Evolutionary conservation across 139 green algal genomes (phyloP).

Genomic region (Microglena sp.): DNA sequence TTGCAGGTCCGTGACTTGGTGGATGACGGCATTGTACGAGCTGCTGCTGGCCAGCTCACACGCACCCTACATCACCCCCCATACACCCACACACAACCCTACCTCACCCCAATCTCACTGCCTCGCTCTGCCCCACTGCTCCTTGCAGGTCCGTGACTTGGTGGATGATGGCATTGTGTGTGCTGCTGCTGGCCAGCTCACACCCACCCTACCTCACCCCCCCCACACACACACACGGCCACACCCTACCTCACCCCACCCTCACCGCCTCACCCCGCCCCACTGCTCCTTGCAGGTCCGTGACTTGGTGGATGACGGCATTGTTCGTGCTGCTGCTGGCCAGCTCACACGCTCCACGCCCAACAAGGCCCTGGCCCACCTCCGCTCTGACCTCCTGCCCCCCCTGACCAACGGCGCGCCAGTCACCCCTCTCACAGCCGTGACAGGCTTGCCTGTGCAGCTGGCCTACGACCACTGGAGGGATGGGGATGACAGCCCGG

Average conservation of each 20-base stretch:
- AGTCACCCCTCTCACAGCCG: constrained; percentile 18
- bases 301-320: constrained; percentile 20
- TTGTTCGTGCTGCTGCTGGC: constrained; percentile 10
- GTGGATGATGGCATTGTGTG: neutral
- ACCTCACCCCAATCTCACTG: neutral
- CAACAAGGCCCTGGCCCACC: constrained; percentile 4
- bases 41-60: no score
- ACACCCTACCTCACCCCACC: neutral
- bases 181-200: no score
- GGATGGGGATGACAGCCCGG: neutral
- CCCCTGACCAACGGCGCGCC: constrained; percentile 12
- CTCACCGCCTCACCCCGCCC: neutral
- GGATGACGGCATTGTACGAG: neutral
- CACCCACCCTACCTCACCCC: no score
- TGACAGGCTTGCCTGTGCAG: constrained; percentile 12
- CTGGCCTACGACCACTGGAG: neutral
- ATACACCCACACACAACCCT: neutral
- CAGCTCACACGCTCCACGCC: constrained; percentile 7
- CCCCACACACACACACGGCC: neutral
- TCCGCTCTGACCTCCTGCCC: constrained; percentile 23
- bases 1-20: no score
- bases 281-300: constrained; percentile 10
- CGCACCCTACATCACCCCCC: no score
- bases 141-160: no score
- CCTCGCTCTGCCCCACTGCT: neutral